Percentiles rank a stretch among this genome's conserved stretches.
These are phyloP conservation scores for Saccharomycopsis crataegensis DNA, from an alignment of 1,139 yeast genomes.

Conservation along the genomic window DNA sequence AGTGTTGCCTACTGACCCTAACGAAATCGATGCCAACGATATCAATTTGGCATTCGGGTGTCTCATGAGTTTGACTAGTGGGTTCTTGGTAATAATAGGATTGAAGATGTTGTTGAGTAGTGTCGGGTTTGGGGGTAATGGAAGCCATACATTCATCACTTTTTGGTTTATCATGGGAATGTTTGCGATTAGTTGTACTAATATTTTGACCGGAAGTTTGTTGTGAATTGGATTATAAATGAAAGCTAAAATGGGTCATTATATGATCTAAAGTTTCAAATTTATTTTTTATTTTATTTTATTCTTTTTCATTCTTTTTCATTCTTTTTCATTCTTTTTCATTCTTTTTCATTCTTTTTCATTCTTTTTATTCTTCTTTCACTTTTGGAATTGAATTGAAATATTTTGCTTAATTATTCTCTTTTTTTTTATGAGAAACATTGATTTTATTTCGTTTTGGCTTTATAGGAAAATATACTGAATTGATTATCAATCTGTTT, in stretches of 20 bases:
- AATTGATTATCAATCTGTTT: no score
- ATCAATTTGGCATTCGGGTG: conserved; percentile 50
- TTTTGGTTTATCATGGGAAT: conserved; percentile 48
- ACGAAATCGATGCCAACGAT: conserved; percentile 30
- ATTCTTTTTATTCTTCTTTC: no score
- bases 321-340: no score
- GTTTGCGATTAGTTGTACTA: conserved; percentile 26
- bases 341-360: no score
- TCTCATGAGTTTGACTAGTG: conserved; percentile 69
- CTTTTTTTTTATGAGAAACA: no score
- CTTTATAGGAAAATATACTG: no score
- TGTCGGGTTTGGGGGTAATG: conserved; percentile 54
- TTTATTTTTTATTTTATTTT: not conserved
- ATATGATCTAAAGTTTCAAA: not conserved
- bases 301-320: conserved; percentile 12
- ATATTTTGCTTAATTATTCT: no score
- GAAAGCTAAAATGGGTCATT: not conserved
- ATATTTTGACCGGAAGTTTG: conserved; percentile 20
- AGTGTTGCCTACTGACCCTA: conserved; percentile 35
- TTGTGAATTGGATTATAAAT: not conserved
- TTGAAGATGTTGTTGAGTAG: conserved; percentile 82
- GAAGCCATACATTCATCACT: conserved; percentile 40
- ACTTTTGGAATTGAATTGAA: no score
- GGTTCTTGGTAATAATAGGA: conserved; percentile 74
- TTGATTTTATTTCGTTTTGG: no score